A percentile compares a stretch with the other conserved stretches of the same genome.
phyloP scores from a whole-genome alignment of 2,329 filamentous ascomycete genomes.

The Nothophoma quercina region DNA sequence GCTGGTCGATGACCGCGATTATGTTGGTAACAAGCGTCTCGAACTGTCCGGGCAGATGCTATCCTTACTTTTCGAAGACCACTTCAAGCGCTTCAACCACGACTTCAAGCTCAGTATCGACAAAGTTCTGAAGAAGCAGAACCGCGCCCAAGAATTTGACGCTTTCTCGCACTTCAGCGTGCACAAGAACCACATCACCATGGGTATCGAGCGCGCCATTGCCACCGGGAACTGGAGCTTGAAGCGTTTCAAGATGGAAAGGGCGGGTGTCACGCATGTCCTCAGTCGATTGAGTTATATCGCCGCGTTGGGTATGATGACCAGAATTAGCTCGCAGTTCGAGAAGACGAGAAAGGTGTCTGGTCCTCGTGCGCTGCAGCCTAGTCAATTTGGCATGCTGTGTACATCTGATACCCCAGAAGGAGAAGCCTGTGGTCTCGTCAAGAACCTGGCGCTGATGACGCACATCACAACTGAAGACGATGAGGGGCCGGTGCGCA shows the following conservation, averaged over 20 bases:
- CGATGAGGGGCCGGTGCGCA: conserved; percentile 87
- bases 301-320: conserved; percentile 98
- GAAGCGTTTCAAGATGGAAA: conserved; percentile 98
- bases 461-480: conserved; percentile 98
- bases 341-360: conserved; percentile 98
- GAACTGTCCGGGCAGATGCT: conserved; percentile 94
- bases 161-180: conserved; percentile 84
- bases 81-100: conserved; percentile 94
- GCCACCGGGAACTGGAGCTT: conserved; percentile 98
- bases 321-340: conserved; percentile 95
- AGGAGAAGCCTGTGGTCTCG: conserved; percentile 96
- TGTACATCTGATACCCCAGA: conserved; percentile 97
- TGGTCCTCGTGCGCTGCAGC: conserved; percentile 92
- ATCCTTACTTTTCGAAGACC: conserved; percentile 92
- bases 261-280: conserved; percentile 95
- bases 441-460: conserved; percentile 98
- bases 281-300: conserved; percentile 96
- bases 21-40: conserved; percentile 95
- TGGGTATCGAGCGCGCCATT: conserved; percentile 94
- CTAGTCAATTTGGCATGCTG: conserved; percentile 98
- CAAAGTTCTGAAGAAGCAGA: conserved; percentile 93
- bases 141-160: conserved; percentile 86
- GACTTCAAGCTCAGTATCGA: conserved; percentile 94
- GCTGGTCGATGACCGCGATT: conserved; percentile 94
- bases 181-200: conserved; percentile 85